Conservation (phyloP, 345 rosid genomes). For the Eucalyptus curtisii region DNA sequence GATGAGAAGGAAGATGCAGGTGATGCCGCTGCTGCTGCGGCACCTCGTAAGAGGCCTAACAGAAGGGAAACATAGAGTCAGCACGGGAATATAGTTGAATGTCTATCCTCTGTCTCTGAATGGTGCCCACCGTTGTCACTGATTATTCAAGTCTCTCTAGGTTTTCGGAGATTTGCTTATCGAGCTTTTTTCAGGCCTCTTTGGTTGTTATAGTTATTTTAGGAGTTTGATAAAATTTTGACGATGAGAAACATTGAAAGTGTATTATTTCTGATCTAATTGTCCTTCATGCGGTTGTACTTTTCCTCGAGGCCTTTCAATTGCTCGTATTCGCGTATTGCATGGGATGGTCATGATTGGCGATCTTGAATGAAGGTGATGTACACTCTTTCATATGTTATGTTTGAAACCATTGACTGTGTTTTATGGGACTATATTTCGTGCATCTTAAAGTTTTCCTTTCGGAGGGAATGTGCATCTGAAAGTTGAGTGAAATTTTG, state of each 20-base stretch:
- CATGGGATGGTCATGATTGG: not conserved
- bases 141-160: not conserved
- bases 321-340: not conserved
- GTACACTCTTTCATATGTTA: not conserved
- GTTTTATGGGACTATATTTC: too few species aligned
- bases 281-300: not conserved
- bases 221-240: not conserved
- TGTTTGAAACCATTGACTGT: too few species aligned
- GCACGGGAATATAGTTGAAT: not conserved
- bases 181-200: not conserved
- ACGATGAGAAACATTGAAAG: not conserved
- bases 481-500: not conserved
- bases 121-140: not conserved
- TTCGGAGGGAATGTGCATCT: not conserved
- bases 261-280: not conserved
- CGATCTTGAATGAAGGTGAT: not conserved
- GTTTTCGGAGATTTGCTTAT: not conserved
- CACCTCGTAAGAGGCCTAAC: not conserved
- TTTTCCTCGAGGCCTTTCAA: not conserved
- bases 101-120: not conserved
- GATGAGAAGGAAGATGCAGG: not conserved
- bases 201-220: not conserved
- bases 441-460: not conserved
- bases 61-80: slow-evolving; percentile 2
- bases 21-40: not conserved